Evolutionary conservation across 371 early-diverging fungal species (phyloP).

Genomic region (Mortierella sp.): DNA sequence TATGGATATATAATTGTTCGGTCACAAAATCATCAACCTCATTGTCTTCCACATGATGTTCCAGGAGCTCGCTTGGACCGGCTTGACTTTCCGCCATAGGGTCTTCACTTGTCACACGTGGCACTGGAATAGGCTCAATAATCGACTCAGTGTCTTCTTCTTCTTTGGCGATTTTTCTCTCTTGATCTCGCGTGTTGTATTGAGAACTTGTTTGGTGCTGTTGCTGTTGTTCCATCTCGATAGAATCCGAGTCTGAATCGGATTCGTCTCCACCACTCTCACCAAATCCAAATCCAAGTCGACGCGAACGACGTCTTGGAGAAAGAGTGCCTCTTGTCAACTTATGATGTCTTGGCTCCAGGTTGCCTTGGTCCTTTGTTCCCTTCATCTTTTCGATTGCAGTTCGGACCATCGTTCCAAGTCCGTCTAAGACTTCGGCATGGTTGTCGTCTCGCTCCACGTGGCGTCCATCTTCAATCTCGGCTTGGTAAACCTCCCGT

Average conservation of each 20-base stretch:
- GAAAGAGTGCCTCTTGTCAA: conserved; percentile 5
- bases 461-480: conserved; percentile 5
- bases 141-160: conserved; percentile 23
- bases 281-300: no score
- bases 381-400: conserved; percentile 29
- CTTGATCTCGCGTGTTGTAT: conserved; percentile 1
- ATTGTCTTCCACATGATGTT: conserved; percentile 26
- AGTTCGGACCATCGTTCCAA: conserved; percentile 19
- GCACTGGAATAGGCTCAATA: conserved; percentile 18
- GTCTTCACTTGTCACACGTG: neutral
- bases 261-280: no score
- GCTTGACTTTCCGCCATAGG: neutral
- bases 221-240: neutral
- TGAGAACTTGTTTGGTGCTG: no score
- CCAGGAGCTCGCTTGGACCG: neutral
- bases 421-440: conserved; percentile 8
- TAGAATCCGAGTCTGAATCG: conserved; percentile 4
- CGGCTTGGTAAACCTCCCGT: conserved; percentile 16
- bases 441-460: neutral
- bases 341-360: conserved; percentile 29
- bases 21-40: conserved; percentile 65
- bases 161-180: conserved; percentile 1
- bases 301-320: no score
- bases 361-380: conserved; percentile 16
- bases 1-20: conserved; percentile 90